Conservation (phyloP, 2,329 filamentous ascomycete genomes). For the Orbilia quercus region DNA sequence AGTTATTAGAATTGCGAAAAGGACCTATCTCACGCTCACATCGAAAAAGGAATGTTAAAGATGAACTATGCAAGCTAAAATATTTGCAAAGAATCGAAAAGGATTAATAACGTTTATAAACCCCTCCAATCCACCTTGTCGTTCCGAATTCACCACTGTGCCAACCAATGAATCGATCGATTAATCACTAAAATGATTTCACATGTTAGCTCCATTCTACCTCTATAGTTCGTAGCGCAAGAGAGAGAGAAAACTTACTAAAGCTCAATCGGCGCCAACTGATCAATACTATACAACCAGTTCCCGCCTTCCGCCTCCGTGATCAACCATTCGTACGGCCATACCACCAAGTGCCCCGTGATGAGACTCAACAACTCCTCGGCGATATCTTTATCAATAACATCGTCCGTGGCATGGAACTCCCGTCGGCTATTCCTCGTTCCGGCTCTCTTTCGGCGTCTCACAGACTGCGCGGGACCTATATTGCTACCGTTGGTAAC, state of each 20-base stretch:
- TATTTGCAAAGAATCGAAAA: conserved; percentile 54
- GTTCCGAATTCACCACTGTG: neutral
- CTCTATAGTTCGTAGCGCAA: neutral
- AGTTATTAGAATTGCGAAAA: conserved; percentile 31
- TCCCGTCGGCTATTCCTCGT: conserved; percentile 76
- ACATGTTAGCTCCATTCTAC: conserved; percentile 16
- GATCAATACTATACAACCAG: conserved; percentile 96
- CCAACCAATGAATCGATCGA: neutral
- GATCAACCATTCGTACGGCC: conserved; percentile 95
- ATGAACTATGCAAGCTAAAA: conserved; percentile 30
- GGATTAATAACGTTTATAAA: neutral
- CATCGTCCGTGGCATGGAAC: conserved; percentile 75
- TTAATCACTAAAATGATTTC: conserved; percentile 38
- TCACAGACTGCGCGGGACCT: conserved; percentile 60
- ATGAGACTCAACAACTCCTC: conserved; percentile 83
- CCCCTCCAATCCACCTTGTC: neutral
- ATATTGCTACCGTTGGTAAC: conserved; percentile 53
- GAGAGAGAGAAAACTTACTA: conserved; percentile 74
- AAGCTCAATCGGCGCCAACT: conserved; percentile 94
- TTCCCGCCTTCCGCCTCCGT: conserved; percentile 92
- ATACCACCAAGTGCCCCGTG: conserved; percentile 88
- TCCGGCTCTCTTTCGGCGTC: conserved; percentile 74
- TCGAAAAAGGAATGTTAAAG: neutral
- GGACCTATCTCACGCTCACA: no score
- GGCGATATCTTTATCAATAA: conserved; percentile 79